Conservation (phyloP, 2,329 filamentous ascomycete species). For the Diplodia sapinea region DNA sequence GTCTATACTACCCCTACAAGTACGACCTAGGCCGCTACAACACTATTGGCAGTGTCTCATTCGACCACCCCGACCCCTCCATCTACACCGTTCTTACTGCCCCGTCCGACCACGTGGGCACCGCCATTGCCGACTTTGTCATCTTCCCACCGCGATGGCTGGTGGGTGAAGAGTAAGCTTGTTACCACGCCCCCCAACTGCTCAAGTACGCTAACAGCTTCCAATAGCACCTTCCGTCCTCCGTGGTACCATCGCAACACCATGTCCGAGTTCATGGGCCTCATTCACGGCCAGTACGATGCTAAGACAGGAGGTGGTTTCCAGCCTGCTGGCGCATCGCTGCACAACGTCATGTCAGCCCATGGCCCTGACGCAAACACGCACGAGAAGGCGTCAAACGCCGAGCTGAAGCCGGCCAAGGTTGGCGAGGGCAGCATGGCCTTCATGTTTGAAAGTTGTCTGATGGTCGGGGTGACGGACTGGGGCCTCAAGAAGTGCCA, state of each 20-base stretch:
- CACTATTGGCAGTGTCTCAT: conserved; percentile 62
- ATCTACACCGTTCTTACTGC: conserved; percentile 72
- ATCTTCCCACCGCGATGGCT: conserved; percentile 76
- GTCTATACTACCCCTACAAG: conserved; percentile 68
- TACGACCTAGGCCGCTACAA: conserved; percentile 65
- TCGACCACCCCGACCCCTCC: conserved; percentile 70
- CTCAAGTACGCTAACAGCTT: neutral
- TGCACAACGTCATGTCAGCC: conserved; percentile 77
- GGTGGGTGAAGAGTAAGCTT: conserved; percentile 62
- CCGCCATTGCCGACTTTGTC: conserved; percentile 71
- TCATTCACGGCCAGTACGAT: conserved; percentile 68
- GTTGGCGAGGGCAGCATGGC: conserved; percentile 70
- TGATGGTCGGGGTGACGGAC: conserved; percentile 74
- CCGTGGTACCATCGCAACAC: conserved; percentile 76
- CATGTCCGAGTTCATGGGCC: conserved; percentile 72
- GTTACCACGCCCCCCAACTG: neutral
- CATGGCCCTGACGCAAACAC: conserved; percentile 68
- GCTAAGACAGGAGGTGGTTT: conserved; percentile 64
- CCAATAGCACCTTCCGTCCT: conserved; percentile 64
- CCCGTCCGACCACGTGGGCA: conserved; percentile 60
- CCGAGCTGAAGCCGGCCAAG: conserved; percentile 61
- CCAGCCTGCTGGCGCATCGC: conserved; percentile 65
- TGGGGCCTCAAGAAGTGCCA: conserved; percentile 73
- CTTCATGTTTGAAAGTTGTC: conserved; percentile 70
- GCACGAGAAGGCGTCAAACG: conserved; percentile 64